Evolutionary conservation across 2,329 filamentous ascomycete species (phyloP).

Genomic region (Fusarium humuli): DNA sequence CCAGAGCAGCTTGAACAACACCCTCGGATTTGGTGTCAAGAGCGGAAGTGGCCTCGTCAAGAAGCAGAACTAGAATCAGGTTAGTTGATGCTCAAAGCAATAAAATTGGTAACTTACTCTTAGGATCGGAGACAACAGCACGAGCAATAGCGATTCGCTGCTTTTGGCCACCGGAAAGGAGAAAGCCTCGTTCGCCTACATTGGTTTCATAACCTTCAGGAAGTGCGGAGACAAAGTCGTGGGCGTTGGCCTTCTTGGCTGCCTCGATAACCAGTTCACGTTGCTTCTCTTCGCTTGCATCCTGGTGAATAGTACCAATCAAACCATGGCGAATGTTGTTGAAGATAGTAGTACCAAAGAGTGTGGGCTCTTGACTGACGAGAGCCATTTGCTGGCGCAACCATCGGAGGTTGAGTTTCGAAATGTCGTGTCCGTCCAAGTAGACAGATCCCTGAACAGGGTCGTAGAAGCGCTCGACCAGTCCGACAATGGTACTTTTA

Average conservation of each 20-base stretch:
- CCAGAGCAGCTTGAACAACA: constrained; percentile 91
- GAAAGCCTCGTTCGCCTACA: constrained; percentile 93
- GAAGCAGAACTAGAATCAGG: constrained; percentile 71
- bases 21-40: constrained; percentile 95
- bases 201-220: constrained; percentile 93
- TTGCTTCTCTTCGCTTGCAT: constrained; percentile 73
- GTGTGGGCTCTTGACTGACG: constrained; percentile 91
- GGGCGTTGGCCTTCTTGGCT: constrained; percentile 90
- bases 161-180: constrained; percentile 94
- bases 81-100: constrained; percentile 11
- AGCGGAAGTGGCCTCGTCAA: constrained; percentile 95
- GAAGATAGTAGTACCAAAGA: constrained; percentile 90
- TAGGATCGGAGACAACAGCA: constrained; percentile 90
- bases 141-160: constrained; percentile 95
- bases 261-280: constrained; percentile 80
- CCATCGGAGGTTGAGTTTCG: constrained; percentile 87
- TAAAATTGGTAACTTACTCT: constrained; percentile 60
- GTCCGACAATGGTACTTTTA: constrained; percentile 92
- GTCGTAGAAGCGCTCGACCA: constrained; percentile 94
- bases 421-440: constrained; percentile 86
- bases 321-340: constrained; percentile 92
- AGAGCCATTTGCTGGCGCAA: constrained; percentile 91
- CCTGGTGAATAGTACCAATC: constrained; percentile 83
- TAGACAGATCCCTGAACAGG: constrained; percentile 83
- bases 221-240: constrained; percentile 86